A percentile compares a stretch with the other conserved stretches of the same genome.
Conservation (phyloP, 1,139 yeast genomes). For the Taphrina populina region DNA sequence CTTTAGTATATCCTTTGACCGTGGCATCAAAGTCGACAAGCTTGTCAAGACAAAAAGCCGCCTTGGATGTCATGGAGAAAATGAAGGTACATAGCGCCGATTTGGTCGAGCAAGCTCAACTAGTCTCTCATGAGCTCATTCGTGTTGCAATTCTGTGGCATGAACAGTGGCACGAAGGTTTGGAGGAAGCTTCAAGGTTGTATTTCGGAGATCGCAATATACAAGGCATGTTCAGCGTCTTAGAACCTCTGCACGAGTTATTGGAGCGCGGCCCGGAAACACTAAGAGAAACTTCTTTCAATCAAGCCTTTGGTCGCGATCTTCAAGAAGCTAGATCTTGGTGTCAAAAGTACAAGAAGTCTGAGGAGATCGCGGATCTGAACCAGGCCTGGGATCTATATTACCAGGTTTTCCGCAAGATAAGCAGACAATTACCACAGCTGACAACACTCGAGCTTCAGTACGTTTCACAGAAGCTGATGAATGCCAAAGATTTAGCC, state of each 20-base stretch:
- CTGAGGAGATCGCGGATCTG: slow-evolving; percentile 80
- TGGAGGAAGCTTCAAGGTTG: slow-evolving; percentile 91
- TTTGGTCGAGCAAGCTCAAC: slow-evolving; percentile 86
- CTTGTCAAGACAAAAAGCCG: slow-evolving; percentile 84
- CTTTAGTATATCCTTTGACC: slow-evolving; percentile 88
- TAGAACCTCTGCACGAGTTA: slow-evolving; percentile 85
- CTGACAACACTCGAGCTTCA: slow-evolving; percentile 82
- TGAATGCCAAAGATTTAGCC: slow-evolving; percentile 74
- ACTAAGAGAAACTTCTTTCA: slow-evolving; percentile 86
- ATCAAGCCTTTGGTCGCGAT: slow-evolving; percentile 90
- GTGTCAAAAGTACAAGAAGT: slow-evolving; percentile 79
- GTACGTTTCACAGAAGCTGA: slow-evolving; percentile 86
- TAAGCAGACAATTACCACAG: slow-evolving; percentile 84
- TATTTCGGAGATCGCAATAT: slow-evolving; percentile 94
- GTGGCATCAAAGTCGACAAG: slow-evolving; percentile 96
- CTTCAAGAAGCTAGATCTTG: slow-evolving; percentile 90
- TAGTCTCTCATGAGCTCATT: slow-evolving; percentile 90
- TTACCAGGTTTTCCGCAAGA: slow-evolving; percentile 87
- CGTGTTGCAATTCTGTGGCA: slow-evolving; percentile 97
- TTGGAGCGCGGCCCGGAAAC: slow-evolving; percentile 88
- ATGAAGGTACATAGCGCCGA: slow-evolving; percentile 84
- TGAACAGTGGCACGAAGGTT: slow-evolving; percentile 96
- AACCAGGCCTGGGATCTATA: slow-evolving; percentile 98
- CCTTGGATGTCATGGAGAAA: slow-evolving; percentile 83
- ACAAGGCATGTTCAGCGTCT: slow-evolving; percentile 86